Evolutionary conservation across 2,329 filamentous ascomycete species (phyloP).

Genomic region (Calonectria multiphialidica): DNA sequence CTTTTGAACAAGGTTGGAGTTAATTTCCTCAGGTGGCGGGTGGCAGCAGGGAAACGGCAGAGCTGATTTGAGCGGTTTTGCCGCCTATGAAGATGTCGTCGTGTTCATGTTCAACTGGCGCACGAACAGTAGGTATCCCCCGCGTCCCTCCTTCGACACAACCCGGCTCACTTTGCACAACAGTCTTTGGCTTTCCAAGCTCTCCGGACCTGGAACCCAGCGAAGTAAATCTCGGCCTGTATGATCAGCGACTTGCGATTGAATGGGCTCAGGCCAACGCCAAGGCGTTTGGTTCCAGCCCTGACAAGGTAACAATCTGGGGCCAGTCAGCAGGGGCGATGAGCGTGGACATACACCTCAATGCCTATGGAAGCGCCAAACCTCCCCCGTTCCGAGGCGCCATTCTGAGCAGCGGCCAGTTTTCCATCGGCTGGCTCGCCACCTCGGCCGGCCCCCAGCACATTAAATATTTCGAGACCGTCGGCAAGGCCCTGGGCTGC

Average conservation of each 20-base stretch:
- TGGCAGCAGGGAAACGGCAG: constrained; percentile 40
- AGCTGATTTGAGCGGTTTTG: constrained; percentile 39
- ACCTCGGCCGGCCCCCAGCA: constrained; percentile 11
- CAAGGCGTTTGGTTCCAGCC: constrained; percentile 42
- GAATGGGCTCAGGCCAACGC: constrained; percentile 44
- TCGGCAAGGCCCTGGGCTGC: constrained; percentile 35
- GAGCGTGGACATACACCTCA: constrained; percentile 46
- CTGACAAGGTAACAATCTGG: constrained; percentile 43
- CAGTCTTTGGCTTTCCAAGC: constrained; percentile 58
- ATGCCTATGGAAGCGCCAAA: constrained; percentile 27
- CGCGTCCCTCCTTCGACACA: background rate
- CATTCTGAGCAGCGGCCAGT: constrained; percentile 46
- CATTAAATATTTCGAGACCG: constrained; percentile 25
- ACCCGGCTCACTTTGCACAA: background rate
- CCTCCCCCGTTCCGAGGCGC: constrained; percentile 41
- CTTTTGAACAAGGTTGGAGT: no score
- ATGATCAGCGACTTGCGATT: constrained; percentile 45
- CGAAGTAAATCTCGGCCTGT: constrained; percentile 47
- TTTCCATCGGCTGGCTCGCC: constrained; percentile 39
- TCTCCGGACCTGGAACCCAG: constrained; percentile 51
- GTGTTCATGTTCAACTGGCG: constrained; percentile 44
- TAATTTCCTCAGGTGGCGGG: constrained; percentile 24
- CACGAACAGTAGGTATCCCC: constrained; percentile 33
- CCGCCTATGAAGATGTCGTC: constrained; percentile 43
- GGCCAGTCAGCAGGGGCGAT: constrained; percentile 46